Evolutionary conservation across 345 rosid species (phyloP).

Genomic region (Arabis hirsuta): DNA sequence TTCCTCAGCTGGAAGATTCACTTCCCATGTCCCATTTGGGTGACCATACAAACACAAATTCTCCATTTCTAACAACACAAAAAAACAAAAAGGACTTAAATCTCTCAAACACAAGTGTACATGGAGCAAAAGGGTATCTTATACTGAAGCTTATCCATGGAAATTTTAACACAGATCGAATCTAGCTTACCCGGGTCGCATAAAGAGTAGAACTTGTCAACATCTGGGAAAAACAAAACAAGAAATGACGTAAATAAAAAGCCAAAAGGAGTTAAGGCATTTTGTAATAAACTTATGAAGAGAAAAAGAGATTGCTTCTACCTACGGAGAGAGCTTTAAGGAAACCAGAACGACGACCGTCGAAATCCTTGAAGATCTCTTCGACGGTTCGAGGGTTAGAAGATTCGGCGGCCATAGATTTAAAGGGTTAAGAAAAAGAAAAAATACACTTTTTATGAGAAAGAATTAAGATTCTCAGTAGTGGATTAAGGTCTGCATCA

Average conservation of each 20-base stretch:
- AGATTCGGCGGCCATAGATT: constrained; percentile 48
- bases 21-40: constrained; percentile 84
- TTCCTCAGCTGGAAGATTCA: constrained; percentile 74
- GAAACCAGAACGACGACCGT: constrained; percentile 69
- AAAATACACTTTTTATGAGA: not conserved
- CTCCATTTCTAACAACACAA: constrained; percentile 61
- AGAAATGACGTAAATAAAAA: constrained; percentile 1
- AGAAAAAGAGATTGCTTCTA: constrained; percentile 23
- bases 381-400: constrained; percentile 76
- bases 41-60: constrained; percentile 77
- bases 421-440: not conserved
- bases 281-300: not conserved
- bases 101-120: not conserved
- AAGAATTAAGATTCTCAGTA: constrained; percentile 15
- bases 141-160: constrained; percentile 11
- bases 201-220: constrained; percentile 75
- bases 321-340: constrained; percentile 87
- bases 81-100: not conserved
- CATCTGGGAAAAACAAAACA: constrained; percentile 60
- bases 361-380: constrained; percentile 79
- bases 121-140: not conserved
- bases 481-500: constrained; percentile 32
- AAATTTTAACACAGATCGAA: constrained; percentile 14
- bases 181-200: constrained; percentile 84
- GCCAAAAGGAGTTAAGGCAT: not conserved